phyloP scores from a whole-genome alignment of 1,284 basidiomycete genomes.

The Trametes polyzona region DNA sequence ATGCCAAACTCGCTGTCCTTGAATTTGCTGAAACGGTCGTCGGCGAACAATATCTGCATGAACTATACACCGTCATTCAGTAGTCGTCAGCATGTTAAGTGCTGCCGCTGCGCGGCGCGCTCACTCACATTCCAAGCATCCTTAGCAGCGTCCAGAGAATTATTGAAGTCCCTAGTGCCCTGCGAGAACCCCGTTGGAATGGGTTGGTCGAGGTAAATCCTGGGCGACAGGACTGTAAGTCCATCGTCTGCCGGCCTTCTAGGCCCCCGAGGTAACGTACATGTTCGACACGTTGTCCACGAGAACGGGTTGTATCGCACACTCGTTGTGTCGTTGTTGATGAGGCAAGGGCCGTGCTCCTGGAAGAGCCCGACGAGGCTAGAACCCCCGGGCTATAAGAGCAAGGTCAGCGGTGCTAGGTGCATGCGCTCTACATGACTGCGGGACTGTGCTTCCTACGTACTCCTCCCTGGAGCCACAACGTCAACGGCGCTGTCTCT shows the following conservation, averaged over 20 bases:
- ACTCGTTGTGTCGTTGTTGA: slow-evolving; percentile 56
- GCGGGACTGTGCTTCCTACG: slow-evolving; percentile 26
- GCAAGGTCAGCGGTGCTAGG: not conserved
- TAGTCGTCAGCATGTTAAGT: not conserved
- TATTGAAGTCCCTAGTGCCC: slow-evolving; percentile 50
- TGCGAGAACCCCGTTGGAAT: slow-evolving; percentile 65
- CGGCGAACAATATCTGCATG: slow-evolving; percentile 66
- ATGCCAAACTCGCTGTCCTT: slow-evolving; percentile 54
- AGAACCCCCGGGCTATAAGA: slow-evolving; percentile 57
- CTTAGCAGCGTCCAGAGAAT: slow-evolving; percentile 53
- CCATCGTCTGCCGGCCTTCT: not conserved
- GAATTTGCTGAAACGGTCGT: slow-evolving; percentile 58
- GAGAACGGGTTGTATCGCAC: slow-evolving; percentile 60
- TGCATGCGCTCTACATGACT: not conserved
- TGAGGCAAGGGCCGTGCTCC: slow-evolving; percentile 64
- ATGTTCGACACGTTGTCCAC: slow-evolving; percentile 66
- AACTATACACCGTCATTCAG: slow-evolving; percentile 37
- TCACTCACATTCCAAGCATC: slow-evolving; percentile 52
- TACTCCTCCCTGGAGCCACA: slow-evolving; percentile 71
- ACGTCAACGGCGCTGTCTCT: slow-evolving; percentile 56
- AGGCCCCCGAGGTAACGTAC: slow-evolving; percentile 24
- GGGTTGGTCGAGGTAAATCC: slow-evolving; percentile 61
- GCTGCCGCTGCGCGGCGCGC: not conserved
- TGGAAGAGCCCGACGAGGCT: slow-evolving; percentile 70
- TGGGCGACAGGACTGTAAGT: slow-evolving; percentile 11